Base-by-base conservation (phyloP, 2,329 filamentous ascomycete genomes). In the Xylaria sp. region DNA sequence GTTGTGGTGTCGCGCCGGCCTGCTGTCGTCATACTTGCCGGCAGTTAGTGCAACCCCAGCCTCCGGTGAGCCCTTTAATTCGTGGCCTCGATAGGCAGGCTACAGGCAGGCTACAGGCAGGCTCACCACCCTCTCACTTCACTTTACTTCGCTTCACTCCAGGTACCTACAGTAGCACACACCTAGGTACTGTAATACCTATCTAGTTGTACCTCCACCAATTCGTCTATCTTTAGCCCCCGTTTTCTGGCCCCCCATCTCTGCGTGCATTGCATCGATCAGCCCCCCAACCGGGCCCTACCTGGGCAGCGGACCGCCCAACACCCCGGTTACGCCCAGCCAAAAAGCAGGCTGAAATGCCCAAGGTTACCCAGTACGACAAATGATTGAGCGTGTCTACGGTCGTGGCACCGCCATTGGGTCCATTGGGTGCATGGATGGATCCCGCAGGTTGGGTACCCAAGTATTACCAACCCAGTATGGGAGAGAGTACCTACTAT, bases 311-410 rank as follows among this genome's bases (percentile, higher is more conserved):
- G 28, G 28, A 51, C 6, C 49, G n/a, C 25, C 40, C 55, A 53
- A 11, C 33, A 53, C 52, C 59, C 59, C 51, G 31, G 50, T 25
- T 37, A 37, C 51, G 60, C 55, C 57, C 60, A 61, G 50, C 51
- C 57, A 37, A 62, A 37, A 62, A 50, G 65, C 63, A 67, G 65
- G 59, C 65, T 63, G 60, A 54, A 11, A 51, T 51, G 12, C 33
- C 21, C 23, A 28, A 31, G 7, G 14, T 14, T 23, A 46, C 42
- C n/a, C 6, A 2, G 17, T 9, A 31, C 28, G 28, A 31, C 28
- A 9, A 31, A 47, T 47, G 45, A 40, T 37, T 28, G n/a, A 2
- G 9, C 15, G n/a, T 33, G 50, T 43, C 5, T 23, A 35, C n/a
- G n/a, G n/a, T n/a, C n/a, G n/a, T n/a, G n/a, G n/a, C n/a, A n/a